Percentiles rank a stretch among this genome's conserved stretches.
Evolutionary conservation across 2,329 filamentous ascomycete genomes (phyloP).

Genomic region (Arachnopeziza araneosa): DNA sequence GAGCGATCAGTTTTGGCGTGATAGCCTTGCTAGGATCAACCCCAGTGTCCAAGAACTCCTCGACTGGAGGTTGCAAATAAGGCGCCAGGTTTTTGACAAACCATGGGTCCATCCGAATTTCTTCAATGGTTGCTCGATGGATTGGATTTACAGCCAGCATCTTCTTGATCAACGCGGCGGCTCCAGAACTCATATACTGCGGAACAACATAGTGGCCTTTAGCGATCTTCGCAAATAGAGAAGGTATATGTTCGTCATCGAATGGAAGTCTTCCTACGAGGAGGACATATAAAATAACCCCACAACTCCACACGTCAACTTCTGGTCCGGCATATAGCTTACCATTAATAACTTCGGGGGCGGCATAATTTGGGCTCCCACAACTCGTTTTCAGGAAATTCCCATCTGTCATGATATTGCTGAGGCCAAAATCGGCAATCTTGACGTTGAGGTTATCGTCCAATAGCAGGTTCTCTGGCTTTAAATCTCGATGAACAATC

Average conservation of each 20-base stretch:
- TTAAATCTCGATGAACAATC: constrained; percentile 95
- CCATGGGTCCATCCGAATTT: constrained; percentile 92
- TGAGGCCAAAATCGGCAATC: constrained; percentile 96
- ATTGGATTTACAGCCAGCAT: constrained; percentile 96
- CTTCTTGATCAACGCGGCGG: constrained; percentile 74
- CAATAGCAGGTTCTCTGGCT: constrained; percentile 92
- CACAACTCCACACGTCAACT: constrained; percentile 97
- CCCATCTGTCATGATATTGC: constrained; percentile 99
- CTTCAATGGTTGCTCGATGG: constrained; percentile 86
- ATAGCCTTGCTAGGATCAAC: constrained; percentile 91
- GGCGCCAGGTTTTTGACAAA: constrained; percentile 80
- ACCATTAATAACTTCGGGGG: constrained; percentile 94
- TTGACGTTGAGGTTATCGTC: constrained; percentile 97
- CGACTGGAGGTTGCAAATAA: constrained; percentile 80
- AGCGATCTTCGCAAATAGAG: constrained; percentile 95
- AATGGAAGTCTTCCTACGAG: constrained; percentile 83
- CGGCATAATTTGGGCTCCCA: constrained; percentile 96
- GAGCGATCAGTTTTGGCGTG: constrained; percentile 73
- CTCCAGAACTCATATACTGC: constrained; percentile 81
- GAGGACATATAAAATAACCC: constrained; percentile 82
- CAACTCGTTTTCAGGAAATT: constrained; percentile 99
- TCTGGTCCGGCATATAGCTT: constrained; percentile 97
- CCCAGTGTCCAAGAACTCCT: constrained; percentile 92
- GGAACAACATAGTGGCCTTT: constrained; percentile 91
- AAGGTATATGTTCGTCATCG: constrained; percentile 97